Evolutionary conservation across 345 rosid genomes (phyloP), one percentile per base, ranked within the genome.

Genomic region (Pugionium cornutum): DNA sequence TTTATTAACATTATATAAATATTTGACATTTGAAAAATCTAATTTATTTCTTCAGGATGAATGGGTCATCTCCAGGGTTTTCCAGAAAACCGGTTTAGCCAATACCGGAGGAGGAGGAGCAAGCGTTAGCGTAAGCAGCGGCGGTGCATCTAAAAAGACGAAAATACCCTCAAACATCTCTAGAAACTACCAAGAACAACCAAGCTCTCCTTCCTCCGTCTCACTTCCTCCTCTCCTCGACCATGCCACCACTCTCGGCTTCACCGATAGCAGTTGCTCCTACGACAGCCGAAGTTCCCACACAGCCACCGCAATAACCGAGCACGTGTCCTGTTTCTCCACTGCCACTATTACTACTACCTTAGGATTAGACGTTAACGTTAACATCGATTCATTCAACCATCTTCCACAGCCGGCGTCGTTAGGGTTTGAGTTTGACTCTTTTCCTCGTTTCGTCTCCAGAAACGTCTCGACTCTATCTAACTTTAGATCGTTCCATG

Each of bases 241-340:
- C 32, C 79, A 79, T 46, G 58, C 79, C 64, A 37, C 63, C 4
- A 58, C 54, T 29, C 70, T 65, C 34, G 67, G 83, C 7, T 58
- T 77, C 45, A 55, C 78, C 28, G 91, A 81, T 64, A 79, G 83
- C 75, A 66, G 76, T 83, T 83, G 87, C 56, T 86, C 66, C 31
- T 83, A 84, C 73, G 79, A 83, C 75, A 75, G 75, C 52, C 59
- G 74, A 88, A 86, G 86, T 92, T 90, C 83, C 76, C 79, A 76
- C 69, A 81, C 89, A 36, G 76, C 79, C 27, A 67, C 80, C 34
- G 69, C 76, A 49, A 73, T 75, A 7, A 44, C 77, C 9, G 86
- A 85, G 97, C 99, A 94, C 99, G 97, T 94, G 97, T 90, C 99
- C 99, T 94, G 97, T 94, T 94, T 94, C 99, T 94, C 97, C 99